Conservation (phyloP, 495 filamentous ascomycete genomes). For the Penicillium lividum region DNA sequence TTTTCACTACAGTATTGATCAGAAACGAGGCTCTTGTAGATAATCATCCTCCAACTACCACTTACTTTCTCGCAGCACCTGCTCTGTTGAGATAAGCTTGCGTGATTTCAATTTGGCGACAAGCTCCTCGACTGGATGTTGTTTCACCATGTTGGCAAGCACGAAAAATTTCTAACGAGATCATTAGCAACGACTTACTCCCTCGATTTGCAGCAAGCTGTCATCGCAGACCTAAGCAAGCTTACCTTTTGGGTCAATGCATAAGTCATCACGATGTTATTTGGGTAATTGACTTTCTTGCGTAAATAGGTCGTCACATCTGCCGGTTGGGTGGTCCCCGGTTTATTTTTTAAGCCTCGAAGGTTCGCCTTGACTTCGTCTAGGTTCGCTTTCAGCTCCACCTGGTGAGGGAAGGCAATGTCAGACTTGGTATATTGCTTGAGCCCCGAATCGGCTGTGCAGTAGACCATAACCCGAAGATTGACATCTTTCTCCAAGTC, state of each 20-base stretch:
- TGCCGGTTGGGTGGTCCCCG: conserved; percentile 87
- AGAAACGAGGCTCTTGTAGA: background rate
- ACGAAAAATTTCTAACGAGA: conserved; percentile 71
- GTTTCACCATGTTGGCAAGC: conserved; percentile 70
- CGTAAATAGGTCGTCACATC: conserved; percentile 82
- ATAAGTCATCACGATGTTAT: conserved; percentile 83
- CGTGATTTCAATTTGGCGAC: conserved; percentile 64
- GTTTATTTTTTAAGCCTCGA: conserved; percentile 90
- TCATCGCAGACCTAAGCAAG: background rate
- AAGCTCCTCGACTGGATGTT: conserved; percentile 69
- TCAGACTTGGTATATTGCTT: conserved; percentile 62
- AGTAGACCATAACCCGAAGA: conserved; percentile 77
- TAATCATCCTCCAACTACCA: conserved; percentile 6
- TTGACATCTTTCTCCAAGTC: conserved; percentile 54
- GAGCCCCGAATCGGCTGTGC: conserved; percentile 60
- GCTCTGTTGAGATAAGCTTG: conserved; percentile 74
- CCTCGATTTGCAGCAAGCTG: background rate
- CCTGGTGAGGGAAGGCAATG: conserved; percentile 85
- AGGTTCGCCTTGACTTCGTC: conserved; percentile 86
- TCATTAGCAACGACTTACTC: conserved; percentile 9
- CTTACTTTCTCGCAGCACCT: conserved; percentile 83
- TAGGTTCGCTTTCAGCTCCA: conserved; percentile 87
- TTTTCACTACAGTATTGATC: conserved; percentile 58
- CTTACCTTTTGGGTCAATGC: conserved; percentile 83
- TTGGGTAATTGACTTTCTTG: conserved; percentile 65